Conservation (phyloP, 192 early-diverging fungal genomes). For the Linnemannia hyalina region DNA sequence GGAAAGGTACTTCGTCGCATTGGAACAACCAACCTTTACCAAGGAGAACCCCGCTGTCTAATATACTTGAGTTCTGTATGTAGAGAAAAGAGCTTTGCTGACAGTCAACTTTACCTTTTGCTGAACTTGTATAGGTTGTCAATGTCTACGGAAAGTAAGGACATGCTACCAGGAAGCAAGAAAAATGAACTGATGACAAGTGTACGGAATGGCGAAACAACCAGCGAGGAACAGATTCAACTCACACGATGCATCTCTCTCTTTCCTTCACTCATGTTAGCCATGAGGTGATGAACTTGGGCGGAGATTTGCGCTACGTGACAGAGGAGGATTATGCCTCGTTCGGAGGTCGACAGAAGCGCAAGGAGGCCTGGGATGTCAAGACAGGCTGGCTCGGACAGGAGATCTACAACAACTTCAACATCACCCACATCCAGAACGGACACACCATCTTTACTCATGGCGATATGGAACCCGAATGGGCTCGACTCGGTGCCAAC, state of each 20-base stretch:
- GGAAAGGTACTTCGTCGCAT: conserved; percentile 50
- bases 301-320: conserved; percentile 41
- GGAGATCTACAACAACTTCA: conserved; percentile 39
- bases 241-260: neutral
- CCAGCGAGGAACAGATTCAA: neutral
- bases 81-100: neutral
- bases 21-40: neutral
- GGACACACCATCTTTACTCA: conserved; percentile 46
- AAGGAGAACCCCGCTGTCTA: neutral
- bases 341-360: conserved; percentile 40
- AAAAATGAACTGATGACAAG: neutral
- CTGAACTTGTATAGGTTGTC: conserved; percentile 37
- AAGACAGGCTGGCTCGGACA: conserved; percentile 43
- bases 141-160: conserved; percentile 54
- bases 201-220: neutral
- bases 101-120: neutral
- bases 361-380: conserved; percentile 49
- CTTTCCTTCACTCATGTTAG: conserved; percentile 11
- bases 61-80: no score
- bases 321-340: conserved; percentile 45
- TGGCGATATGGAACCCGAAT: conserved; percentile 46
- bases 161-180: neutral
- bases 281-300: conserved; percentile 58
- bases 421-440: conserved; percentile 45
- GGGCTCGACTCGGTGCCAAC: conserved; percentile 38